Evolutionary conservation across 23 red algal species (phyloP), one percentile per base, ranked within the genome.

Genomic region (Pyropia haitanensis): DNA sequence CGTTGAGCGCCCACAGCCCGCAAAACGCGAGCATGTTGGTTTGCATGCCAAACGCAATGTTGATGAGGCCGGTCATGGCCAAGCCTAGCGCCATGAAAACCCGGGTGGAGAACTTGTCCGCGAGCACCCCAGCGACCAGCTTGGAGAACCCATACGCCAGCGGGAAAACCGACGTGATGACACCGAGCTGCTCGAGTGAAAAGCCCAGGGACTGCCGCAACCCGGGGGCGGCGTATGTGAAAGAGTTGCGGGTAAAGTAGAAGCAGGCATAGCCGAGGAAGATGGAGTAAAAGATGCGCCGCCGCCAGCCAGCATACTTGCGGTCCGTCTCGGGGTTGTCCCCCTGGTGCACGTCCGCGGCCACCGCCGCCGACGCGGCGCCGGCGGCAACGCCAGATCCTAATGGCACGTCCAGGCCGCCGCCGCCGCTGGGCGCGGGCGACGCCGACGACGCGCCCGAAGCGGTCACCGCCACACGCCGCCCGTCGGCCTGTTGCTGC

Each of bases 221-320:
- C 9, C 73, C 86, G 16, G 94, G 94, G 61, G 94, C 94, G 13
- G 81, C 81, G 76, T 98, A 98, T 0, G 81, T 98, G 76, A 98
- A 98, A n/a, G 78, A 86, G 67, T 98, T 98, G 23, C 94, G 79
- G 56, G 94, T 91, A 27, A 98, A 79, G 72, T 98, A 98, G 65
- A 88, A 98, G 58, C 79, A 88, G 3, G 94, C 94, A 44, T 98
- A 98, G 29, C 94, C 94, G 6, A 85, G 74, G 46, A 98, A 98
- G 18, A 98, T 98, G 63, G 94, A 98, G 56, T 82, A 91, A 64
- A 98, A 98, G 22, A 88, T 90, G 33, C 94, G 86, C 19, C 87
- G 67, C 27, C 94, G 82, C 94, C 94, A 98, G 50, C 58, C 25
- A 49, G 53, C 30, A 34, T 84, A 84, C 50, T 75, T 66, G 49